A percentile compares a stretch with the other conserved stretches of the same genome.
These are phyloP conservation scores for Orbilia javanica DNA, from an alignment of 2,329 filamentous ascomycete species.

Conservation along the genomic window DNA sequence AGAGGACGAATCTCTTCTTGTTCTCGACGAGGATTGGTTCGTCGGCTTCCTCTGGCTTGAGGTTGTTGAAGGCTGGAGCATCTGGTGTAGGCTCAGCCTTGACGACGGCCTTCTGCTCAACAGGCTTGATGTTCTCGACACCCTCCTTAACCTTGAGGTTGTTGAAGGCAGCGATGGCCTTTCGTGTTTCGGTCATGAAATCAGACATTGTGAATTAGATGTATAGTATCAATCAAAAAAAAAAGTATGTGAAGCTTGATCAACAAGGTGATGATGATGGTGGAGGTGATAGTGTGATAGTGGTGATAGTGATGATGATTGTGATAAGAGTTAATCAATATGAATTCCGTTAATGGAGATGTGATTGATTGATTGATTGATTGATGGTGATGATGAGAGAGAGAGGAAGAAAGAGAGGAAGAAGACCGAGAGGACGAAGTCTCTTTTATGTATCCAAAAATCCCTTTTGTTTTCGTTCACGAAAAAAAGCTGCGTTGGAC, in stretches of 20 bases:
- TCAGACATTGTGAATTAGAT: constrained; percentile 50
- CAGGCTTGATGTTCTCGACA: constrained; percentile 78
- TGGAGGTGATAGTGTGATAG: neutral
- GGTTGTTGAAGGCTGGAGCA: constrained; percentile 69
- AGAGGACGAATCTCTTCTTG: constrained; percentile 93
- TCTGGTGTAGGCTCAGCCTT: constrained; percentile 70
- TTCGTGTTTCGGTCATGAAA: constrained; percentile 45
- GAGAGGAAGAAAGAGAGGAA: constrained; percentile 1
- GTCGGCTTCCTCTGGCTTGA: constrained; percentile 76
- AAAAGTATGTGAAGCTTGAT: constrained; percentile 31
- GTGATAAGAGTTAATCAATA: constrained; percentile 19
- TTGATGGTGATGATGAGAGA: constrained; percentile 19
- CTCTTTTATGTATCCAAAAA: constrained; percentile 32
- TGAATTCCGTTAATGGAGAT: constrained; percentile 47
- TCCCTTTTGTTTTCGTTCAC: constrained; percentile 54
- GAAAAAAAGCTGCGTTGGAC: constrained; percentile 34
- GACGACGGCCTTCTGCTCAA: constrained; percentile 72
- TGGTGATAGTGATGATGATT: constrained; percentile 5
- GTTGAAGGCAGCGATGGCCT: constrained; percentile 90
- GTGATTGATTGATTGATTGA: constrained; percentile 27
- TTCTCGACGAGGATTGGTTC: constrained; percentile 97
- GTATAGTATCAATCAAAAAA: neutral
- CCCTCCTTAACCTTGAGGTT: constrained; percentile 89
- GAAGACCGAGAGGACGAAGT: constrained; percentile 4
- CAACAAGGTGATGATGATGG: constrained; percentile 19